phyloP scores from a whole-genome alignment of 2,329 filamentous ascomycete genomes.

The Metarhizium humberi region DNA sequence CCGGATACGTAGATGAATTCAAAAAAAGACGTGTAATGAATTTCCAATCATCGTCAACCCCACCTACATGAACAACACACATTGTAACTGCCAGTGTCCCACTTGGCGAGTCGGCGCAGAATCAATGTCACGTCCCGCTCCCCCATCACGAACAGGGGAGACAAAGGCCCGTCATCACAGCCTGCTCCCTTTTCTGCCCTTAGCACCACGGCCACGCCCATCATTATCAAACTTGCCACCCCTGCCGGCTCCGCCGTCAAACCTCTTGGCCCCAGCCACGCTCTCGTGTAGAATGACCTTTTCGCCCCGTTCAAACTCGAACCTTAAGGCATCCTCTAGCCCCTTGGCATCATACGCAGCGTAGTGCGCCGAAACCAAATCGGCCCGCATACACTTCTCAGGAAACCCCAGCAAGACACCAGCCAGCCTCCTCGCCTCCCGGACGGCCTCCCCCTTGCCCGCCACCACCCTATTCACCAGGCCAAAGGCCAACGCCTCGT shows the following conservation, averaged over 20 bases:
- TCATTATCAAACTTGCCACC: slow-evolving; percentile 4
- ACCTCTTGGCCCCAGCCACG: slow-evolving; percentile 15
- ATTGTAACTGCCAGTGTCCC: too few relatives aligned
- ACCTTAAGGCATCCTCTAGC: slow-evolving; percentile 39
- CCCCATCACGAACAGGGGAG: too few relatives aligned
- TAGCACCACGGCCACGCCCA: too few relatives aligned
- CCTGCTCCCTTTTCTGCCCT: background rate
- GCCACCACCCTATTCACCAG: slow-evolving; percentile 43
- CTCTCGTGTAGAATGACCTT: slow-evolving; percentile 33
- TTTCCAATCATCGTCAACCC: too few relatives aligned
- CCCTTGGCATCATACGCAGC: slow-evolving; percentile 35
- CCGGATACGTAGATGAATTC: too few relatives aligned
- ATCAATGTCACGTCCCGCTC: too few relatives aligned
- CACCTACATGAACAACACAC: too few relatives aligned
- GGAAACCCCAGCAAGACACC: slow-evolving; percentile 37
- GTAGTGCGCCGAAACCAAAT: slow-evolving; percentile 39
- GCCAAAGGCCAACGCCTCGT: slow-evolving; percentile 41
- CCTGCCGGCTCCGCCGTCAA: slow-evolving; percentile 5
- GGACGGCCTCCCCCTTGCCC: slow-evolving; percentile 35
- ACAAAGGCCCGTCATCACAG: background rate
- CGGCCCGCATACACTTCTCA: slow-evolving; percentile 40
- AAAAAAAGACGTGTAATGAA: too few relatives aligned
- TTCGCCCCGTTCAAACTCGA: slow-evolving; percentile 35
- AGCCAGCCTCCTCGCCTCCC: slow-evolving; percentile 38
- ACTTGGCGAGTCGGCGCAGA: too few relatives aligned